Conservation (phyloP, 768 basidiomycete species). For the Mycena capillaripes region DNA sequence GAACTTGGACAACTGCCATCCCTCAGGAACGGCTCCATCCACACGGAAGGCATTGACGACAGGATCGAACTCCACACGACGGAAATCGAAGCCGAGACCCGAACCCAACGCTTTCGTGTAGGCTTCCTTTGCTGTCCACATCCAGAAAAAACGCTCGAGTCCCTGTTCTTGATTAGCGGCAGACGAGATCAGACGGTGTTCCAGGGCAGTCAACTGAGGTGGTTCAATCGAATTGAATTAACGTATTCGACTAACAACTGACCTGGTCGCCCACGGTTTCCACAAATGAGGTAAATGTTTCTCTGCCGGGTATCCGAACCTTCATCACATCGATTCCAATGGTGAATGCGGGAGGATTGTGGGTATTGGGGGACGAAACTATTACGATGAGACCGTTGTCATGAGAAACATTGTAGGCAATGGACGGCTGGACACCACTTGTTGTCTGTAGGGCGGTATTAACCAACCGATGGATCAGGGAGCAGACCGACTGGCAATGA, state of each 20-base stretch:
- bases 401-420: conserved; percentile 88
- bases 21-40: conserved; percentile 67
- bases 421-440: conserved; percentile 60
- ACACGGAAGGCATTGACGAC: conserved; percentile 64
- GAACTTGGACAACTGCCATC: conserved; percentile 81
- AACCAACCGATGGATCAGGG: conserved; percentile 17
- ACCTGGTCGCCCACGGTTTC: conserved; percentile 78
- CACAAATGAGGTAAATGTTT: conserved; percentile 72
- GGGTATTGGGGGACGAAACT: conserved; percentile 64
- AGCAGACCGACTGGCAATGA: conserved; percentile 64
- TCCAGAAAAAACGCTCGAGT: conserved; percentile 78
- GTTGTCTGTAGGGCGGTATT: conserved; percentile 53
- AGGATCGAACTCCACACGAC: conserved; percentile 80
- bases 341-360: conserved; percentile 66
- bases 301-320: conserved; percentile 70
- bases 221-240: background rate
- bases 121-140: conserved; percentile 94
- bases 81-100: conserved; percentile 88
- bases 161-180: conserved; percentile 63
- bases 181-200: conserved; percentile 54
- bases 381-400: conserved; percentile 82
- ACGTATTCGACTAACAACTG: conserved; percentile 19
- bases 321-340: conserved; percentile 90
- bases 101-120: conserved; percentile 91
- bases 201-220: conserved; percentile 58